phyloP scores from a whole-genome alignment of 1,284 basidiomycete genomes.

The Apiotrichum gamsii region DNA sequence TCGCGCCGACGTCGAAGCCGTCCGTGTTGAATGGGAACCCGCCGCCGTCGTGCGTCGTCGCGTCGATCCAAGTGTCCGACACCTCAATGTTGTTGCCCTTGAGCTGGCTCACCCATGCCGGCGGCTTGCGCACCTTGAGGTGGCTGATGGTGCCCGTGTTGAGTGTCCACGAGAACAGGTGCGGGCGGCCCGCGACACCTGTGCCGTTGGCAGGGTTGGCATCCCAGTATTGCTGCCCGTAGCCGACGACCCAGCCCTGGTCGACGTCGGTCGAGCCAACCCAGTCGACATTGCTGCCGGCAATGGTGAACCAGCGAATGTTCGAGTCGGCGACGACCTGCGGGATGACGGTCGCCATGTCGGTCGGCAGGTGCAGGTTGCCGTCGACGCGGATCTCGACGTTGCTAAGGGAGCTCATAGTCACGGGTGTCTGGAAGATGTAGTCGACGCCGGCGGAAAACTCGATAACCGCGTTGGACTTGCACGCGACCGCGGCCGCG shows the following conservation, averaged over 20 bases:
- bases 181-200: constrained; percentile 43
- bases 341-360: constrained; percentile 48
- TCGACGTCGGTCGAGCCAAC: constrained; percentile 24
- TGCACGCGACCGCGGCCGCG: constrained; percentile 47
- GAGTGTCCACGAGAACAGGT: constrained; percentile 52
- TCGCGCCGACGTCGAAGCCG: constrained; percentile 48
- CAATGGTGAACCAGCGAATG: constrained; percentile 22
- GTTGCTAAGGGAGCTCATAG: constrained; percentile 34
- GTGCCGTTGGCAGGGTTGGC: constrained; percentile 43
- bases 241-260: constrained; percentile 32
- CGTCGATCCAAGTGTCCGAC: constrained; percentile 51
- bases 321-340: background rate
- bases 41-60: constrained; percentile 44
- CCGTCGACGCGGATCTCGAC: constrained; percentile 51
- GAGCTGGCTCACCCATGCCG: constrained; percentile 52
- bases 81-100: constrained; percentile 51
- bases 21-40: constrained; percentile 54
- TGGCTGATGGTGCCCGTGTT: constrained; percentile 48
- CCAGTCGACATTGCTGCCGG: constrained; percentile 19
- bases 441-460: constrained; percentile 49
- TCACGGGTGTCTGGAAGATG: constrained; percentile 24
- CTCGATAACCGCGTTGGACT: constrained; percentile 45
- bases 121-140: constrained; percentile 53
- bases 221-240: constrained; percentile 55
- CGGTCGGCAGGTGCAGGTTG: constrained; percentile 51